Evolutionary conservation across 306 rosid genomes (phyloP).

Genomic region (Cucurbita moschata): DNA sequence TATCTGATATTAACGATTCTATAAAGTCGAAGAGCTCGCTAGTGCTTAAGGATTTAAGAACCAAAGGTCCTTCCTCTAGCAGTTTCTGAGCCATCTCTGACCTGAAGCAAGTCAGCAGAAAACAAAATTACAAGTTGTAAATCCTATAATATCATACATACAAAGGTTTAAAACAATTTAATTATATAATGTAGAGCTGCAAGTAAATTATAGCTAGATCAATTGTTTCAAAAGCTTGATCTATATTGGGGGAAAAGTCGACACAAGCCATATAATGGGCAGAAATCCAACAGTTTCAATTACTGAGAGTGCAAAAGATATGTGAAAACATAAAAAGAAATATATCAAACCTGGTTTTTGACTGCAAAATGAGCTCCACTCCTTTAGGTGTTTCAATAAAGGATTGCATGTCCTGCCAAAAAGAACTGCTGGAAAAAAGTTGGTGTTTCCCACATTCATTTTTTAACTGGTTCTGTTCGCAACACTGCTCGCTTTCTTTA

Average conservation of each 20-base stretch:
- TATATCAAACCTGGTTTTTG: slow-evolving; percentile 55
- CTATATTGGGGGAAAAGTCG: neutral
- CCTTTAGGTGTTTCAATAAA: slow-evolving; percentile 44
- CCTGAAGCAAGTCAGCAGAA: slow-evolving; percentile 25
- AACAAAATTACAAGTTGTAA: neutral
- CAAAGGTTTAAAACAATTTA: neutral
- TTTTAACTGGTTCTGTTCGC: slow-evolving; percentile 11
- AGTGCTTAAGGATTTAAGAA: slow-evolving; percentile 25
- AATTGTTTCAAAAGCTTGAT: neutral
- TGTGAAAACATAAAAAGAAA: neutral
- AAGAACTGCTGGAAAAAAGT: slow-evolving; percentile 37
- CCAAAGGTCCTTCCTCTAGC: slow-evolving; percentile 34
- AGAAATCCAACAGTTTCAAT: neutral
- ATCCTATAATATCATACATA: neutral
- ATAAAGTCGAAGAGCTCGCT: slow-evolving; percentile 42
- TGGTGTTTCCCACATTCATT: slow-evolving; percentile 13
- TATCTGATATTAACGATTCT: slow-evolving; percentile 47
- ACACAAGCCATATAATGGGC: neutral
- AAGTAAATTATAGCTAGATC: neutral
- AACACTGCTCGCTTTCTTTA: slow-evolving; percentile 17
- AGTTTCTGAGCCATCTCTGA: slow-evolving; percentile 45
- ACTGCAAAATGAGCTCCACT: slow-evolving; percentile 34
- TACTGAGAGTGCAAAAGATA: neutral
- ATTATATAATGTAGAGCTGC: neutral
- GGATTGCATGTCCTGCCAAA: slow-evolving; percentile 59